Base-by-base conservation (phyloP, 805 yeast species). In the Wickerhamiella azymoides region DNA sequence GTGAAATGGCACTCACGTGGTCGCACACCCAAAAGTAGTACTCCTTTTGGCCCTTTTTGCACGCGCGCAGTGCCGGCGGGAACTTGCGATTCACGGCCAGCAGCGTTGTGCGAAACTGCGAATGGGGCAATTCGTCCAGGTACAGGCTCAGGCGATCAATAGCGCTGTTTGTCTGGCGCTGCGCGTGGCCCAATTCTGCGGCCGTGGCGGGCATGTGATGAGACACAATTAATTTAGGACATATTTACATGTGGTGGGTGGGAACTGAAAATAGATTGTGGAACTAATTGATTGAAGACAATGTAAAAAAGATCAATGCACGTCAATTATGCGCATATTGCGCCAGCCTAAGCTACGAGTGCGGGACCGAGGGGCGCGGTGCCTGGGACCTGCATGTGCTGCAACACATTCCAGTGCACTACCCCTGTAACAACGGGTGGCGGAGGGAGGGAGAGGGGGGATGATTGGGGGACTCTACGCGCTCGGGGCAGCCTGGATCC, bases 401-500 rank as follows among this genome's bases (percentile, higher is more conserved):
- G 33, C 33, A 30, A 13, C 33, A 30, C 33, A 30, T 30, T 30
- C 33, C 16, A 11, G 13, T 13, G 33, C 14, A 11, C 33, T 16
- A n/a, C 16, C 14, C 14, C 11, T 36, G 38, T n/a, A n/a, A n/a
- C n/a, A n/a, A n/a, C n/a, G n/a, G n/a, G n/a, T n/a, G n/a, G n/a
- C n/a, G n/a, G n/a, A n/a, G n/a, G n/a, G n/a, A n/a, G n/a, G n/a
- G n/a, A n/a, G n/a, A n/a, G n/a, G n/a, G n/a, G n/a, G n/a, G n/a
- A n/a, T n/a, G n/a, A 4, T 21, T 21, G 24, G 24, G 6, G 7
- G 4, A 21, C 24, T 13, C 16, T 17, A 17, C 18, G 25, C 42
- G 10, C 6, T 7, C 4, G 24, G 24, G 4, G 24, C 24, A 47
- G 48, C 8, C 25, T 81, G 71, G 18, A 82, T 66, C 76, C 84